These are phyloP conservation scores for Venturia pyrina DNA, from an alignment of 2,329 filamentous ascomycete species.

Conservation along the genomic window DNA sequence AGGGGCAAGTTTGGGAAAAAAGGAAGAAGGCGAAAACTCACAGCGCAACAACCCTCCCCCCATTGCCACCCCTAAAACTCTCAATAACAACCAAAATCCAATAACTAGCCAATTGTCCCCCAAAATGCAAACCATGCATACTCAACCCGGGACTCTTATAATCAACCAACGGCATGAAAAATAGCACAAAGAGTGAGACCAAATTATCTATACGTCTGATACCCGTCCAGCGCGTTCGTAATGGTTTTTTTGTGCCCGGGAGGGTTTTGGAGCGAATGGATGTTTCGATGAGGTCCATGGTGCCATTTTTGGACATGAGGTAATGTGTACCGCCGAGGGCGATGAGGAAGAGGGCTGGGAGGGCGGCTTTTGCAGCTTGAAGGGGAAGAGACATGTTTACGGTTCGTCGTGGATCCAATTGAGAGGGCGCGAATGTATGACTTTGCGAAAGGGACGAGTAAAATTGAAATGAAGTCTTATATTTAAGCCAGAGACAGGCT, in stretches of 20 bases:
- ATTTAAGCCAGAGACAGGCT: too few species aligned
- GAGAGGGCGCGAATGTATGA: background rate
- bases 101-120: background rate
- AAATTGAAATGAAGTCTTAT: background rate
- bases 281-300: background rate
- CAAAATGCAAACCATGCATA: background rate
- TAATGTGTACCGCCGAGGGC: background rate
- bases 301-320: background rate
- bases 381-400: background rate
- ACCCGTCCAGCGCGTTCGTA: background rate
- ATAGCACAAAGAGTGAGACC: background rate
- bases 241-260: background rate
- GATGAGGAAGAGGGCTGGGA: background rate
- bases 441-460: background rate
- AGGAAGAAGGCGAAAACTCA: background rate
- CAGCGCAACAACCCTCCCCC: background rate
- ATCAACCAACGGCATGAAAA: conserved; percentile 2
- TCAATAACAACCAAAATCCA: background rate
- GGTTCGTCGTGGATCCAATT: background rate
- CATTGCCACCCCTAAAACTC: background rate
- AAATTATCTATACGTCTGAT: background rate
- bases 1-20: background rate
- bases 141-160: background rate
- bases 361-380: background rate
- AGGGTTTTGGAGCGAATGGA: background rate